phyloP scores from a whole-genome alignment of 129 eudicot species.

The Ambrosia trifida region DNA sequence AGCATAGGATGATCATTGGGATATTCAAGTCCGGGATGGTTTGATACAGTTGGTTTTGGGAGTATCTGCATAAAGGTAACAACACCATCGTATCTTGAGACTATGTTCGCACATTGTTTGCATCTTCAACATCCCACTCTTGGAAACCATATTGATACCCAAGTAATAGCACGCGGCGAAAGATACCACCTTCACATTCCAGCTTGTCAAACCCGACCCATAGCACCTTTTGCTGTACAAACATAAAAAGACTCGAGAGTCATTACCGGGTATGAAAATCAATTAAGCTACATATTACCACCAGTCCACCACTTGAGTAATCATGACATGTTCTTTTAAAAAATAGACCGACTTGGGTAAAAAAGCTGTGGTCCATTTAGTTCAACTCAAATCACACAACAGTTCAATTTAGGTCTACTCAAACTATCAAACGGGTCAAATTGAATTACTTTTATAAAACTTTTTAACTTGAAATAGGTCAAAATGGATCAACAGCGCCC shows the following conservation, averaged over 20 bases:
- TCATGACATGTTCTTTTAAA: too few species aligned
- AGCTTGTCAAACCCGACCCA: constrained; percentile 97
- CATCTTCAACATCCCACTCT: constrained; percentile 93
- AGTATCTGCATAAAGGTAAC: constrained; percentile 75
- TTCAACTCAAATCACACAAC: too few species aligned
- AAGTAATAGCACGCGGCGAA: constrained; percentile 63
- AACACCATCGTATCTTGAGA: constrained; percentile 76
- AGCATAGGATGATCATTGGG: constrained; percentile 62
- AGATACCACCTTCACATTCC: constrained; percentile 51
- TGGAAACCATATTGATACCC: constrained; percentile 86
- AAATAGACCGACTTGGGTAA: too few species aligned
- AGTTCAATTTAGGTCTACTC: too few species aligned
- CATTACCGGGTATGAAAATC: not conserved
- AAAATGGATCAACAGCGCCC: too few species aligned
- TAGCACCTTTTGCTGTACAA: constrained; percentile 47
- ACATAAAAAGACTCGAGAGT: not conserved
- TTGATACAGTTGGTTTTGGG: constrained; percentile 61
- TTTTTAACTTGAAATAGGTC: too few species aligned
- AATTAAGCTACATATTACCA: too few species aligned
- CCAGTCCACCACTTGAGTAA: too few species aligned
- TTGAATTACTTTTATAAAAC: too few species aligned
- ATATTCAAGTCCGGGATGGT: constrained; percentile 49
- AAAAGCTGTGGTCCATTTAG: too few species aligned
- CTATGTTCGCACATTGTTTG: constrained; percentile 69
- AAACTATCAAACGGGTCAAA: too few species aligned